Base-by-base conservation (phyloP, 139 green algal genomes). In the Pycnococcus provasolii region DNA sequence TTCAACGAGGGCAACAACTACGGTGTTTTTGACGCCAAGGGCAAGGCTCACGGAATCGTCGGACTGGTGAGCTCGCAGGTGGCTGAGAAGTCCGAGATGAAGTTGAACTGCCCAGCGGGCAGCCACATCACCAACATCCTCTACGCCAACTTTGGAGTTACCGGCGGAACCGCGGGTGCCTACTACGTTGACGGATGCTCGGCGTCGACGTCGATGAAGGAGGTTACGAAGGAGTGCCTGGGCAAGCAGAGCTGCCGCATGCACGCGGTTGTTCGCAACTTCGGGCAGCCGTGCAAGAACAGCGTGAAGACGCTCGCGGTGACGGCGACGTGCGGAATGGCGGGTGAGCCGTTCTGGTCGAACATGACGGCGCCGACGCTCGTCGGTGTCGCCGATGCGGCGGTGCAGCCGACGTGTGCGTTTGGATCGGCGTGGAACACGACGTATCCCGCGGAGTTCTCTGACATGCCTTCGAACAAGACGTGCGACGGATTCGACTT, bases 71-170 rank as follows among this genome's bases (percentile, higher is more conserved):
- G 50, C 60, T 50, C 62, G 48, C 13, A 59, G 39, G 64, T 45
- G 26, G 15, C 50, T 4, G 45, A 75, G 60, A 50, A 50, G 59
- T 64, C 68, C 48, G 45, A 48, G 37, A 45, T 58, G 40, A 58
- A 60, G n/a, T 37, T 75, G n/a, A 58, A 15, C 11, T 75, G 68
- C 68, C 68, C 68, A 4, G 3, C 61, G 9, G 68, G 68, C 41
- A 51, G 53, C 47, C 60, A 26, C 15, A 69, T 75, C 60, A 50
- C 62, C 42, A 46, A 70, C 47, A 15, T 75, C 45, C 46, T 70
- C 8, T 75, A 71, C 64, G 61, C 68, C 60, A 75, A 75, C 68
- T 75, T 60, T 52, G 68, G 68, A 5, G 48, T 11, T 15, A 71
- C 59, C 46, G 48, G 68, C 11, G 68, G 68, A 9, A 60, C 39